Percentiles rank a stretch among this genome's conserved stretches.
Evolutionary conservation across 129 eudicot species (phyloP).

Genomic region (Cynara cardunculus): DNA sequence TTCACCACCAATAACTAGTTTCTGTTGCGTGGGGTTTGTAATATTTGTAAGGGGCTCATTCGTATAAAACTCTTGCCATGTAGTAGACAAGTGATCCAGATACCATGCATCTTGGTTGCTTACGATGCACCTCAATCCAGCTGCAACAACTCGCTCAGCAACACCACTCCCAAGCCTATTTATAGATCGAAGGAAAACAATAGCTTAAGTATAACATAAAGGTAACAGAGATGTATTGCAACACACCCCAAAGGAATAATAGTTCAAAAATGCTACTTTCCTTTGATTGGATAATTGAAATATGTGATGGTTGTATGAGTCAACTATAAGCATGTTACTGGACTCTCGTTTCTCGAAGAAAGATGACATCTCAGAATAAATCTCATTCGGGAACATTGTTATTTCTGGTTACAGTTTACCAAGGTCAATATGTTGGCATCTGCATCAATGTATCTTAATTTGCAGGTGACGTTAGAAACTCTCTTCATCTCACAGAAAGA

Average conservation of each 20-base stretch:
- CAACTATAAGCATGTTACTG: background rate
- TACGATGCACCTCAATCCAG: constrained; percentile 91
- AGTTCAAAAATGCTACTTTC: background rate
- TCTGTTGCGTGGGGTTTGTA: constrained; percentile 50
- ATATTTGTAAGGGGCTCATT: constrained; percentile 84
- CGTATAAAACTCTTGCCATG: constrained; percentile 66
- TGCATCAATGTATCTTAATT: too few relatives aligned
- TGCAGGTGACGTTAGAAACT: too few relatives aligned
- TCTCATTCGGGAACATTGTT: too few relatives aligned
- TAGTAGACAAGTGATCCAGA: constrained; percentile 68
- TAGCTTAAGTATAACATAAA: background rate
- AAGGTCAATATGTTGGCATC: too few relatives aligned
- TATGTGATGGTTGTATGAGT: background rate
- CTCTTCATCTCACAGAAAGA: too few relatives aligned
- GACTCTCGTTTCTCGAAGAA: background rate
- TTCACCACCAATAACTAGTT: constrained; percentile 81
- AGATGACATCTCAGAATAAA: background rate
- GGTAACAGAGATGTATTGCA: background rate
- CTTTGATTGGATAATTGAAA: too few relatives aligned
- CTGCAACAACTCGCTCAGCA: constrained; percentile 60
- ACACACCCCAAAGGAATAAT: too few relatives aligned
- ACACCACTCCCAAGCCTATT: constrained; percentile 91
- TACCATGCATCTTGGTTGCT: constrained; percentile 96
- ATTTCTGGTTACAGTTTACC: background rate
- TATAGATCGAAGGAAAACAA: constrained; percentile 7